Evolutionary conservation across 2,329 filamentous ascomycete genomes (phyloP).

Genomic region (Alternaria ventricosa): DNA sequence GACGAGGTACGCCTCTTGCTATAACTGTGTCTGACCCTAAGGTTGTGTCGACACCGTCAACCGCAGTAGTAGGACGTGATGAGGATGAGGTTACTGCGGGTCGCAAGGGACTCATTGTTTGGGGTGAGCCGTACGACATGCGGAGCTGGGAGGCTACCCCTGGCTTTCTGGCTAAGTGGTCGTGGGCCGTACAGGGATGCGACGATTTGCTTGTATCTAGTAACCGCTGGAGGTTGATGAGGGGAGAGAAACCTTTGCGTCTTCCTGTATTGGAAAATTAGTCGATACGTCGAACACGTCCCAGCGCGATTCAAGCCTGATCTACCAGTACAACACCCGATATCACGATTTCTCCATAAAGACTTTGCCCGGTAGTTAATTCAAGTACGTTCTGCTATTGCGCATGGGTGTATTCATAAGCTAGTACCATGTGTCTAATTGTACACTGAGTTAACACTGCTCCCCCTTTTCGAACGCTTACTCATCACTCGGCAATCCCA

Average conservation of each 20-base stretch:
- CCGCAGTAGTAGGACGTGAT: not conserved
- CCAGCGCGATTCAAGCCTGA: not conserved
- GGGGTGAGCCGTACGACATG: constrained; percentile 15
- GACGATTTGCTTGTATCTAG: constrained; percentile 7
- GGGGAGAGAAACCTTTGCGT: not conserved
- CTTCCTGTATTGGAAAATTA: not conserved
- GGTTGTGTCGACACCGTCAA: not conserved
- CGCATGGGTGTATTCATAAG: not conserved
- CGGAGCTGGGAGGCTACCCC: constrained; percentile 13
- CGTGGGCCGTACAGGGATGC: constrained; percentile 14
- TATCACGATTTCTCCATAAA: not conserved
- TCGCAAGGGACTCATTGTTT: constrained; percentile 12
- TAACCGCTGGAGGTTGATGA: constrained; percentile 5
- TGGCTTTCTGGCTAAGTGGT: constrained; percentile 9
- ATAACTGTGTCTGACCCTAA: not conserved
- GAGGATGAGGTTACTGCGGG: constrained; percentile 1
- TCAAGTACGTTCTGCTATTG: not conserved
- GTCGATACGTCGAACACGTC: not conserved
- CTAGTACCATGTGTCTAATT: not conserved
- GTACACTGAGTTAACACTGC: not conserved
- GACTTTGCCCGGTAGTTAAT: not conserved
- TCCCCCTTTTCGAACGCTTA: not conserved
- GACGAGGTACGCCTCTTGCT: not conserved
- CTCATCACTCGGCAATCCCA: not conserved
- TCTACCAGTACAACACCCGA: not conserved